A percentile compares a stretch with the other conserved stretches of the same genome.
Evolutionary conservation across 257 asterid species (phyloP).

Genomic region (Fraxinus americana): DNA sequence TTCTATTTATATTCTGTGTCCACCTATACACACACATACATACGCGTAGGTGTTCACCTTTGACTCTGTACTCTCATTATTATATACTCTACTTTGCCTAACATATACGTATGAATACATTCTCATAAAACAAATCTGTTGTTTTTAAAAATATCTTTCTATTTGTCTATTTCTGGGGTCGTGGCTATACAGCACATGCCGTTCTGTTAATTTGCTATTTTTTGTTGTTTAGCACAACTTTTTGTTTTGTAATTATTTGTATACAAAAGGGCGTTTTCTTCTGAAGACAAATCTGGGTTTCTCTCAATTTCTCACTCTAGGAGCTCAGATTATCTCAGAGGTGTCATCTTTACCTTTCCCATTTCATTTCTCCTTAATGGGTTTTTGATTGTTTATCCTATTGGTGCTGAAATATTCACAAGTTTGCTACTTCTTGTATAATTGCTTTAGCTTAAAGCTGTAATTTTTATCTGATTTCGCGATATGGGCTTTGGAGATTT

Average conservation of each 20-base stretch:
- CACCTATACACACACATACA: neutral
- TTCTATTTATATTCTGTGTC: neutral
- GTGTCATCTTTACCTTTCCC: slow-evolving; percentile 36
- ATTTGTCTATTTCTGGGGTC: slow-evolving; percentile 27
- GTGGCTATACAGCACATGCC: slow-evolving; percentile 29
- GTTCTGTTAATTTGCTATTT: slow-evolving; percentile 33
- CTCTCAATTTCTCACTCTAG: slow-evolving; percentile 26
- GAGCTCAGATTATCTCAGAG: slow-evolving; percentile 40
- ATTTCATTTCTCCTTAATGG: slow-evolving; percentile 30
- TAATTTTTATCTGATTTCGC: slow-evolving; percentile 13
- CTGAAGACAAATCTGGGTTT: slow-evolving; percentile 28
- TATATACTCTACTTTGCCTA: neutral
- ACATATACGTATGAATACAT: neutral
- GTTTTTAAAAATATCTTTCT: slow-evolving; percentile 20
- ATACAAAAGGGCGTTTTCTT: slow-evolving; percentile 22
- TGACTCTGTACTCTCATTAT: neutral
- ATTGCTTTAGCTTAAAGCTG: neutral
- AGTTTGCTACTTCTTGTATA: slow-evolving; percentile 15
- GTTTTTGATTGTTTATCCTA: slow-evolving; percentile 15
- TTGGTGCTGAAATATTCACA: neutral
- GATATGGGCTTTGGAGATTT: slow-evolving; percentile 30
- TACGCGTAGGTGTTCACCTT: neutral
- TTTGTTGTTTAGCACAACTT: slow-evolving; percentile 41
- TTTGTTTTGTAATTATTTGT: slow-evolving; percentile 17
- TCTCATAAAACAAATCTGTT: slow-evolving; percentile 17